Conservation (phyloP, 1,139 yeast species). For the Kodamaea plutei region DNA sequence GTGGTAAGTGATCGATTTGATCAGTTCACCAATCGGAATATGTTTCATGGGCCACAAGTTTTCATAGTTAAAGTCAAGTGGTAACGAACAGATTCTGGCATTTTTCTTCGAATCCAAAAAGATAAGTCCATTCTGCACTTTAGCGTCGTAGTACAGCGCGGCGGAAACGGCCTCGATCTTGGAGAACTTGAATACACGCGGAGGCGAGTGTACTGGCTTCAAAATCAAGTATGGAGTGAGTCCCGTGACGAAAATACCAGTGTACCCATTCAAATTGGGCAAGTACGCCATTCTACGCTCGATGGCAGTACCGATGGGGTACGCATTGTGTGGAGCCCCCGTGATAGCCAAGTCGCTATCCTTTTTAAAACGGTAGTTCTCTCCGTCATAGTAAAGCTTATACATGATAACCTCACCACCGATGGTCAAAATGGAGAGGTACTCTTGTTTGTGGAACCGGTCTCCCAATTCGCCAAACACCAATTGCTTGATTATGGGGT, state of each 20-base stretch:
- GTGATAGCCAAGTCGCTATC: slow-evolving; percentile 48
- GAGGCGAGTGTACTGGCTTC: slow-evolving; percentile 60
- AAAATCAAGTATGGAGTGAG: slow-evolving; percentile 64
- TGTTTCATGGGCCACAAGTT: slow-evolving; percentile 59
- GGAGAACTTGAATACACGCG: slow-evolving; percentile 66
- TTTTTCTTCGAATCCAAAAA: slow-evolving; percentile 68
- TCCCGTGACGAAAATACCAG: slow-evolving; percentile 72
- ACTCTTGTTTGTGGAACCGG: slow-evolving; percentile 47
- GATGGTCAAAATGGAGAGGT: slow-evolving; percentile 65
- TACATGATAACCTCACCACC: slow-evolving; percentile 78
- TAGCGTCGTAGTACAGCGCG: slow-evolving; percentile 44
- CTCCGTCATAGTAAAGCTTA: slow-evolving; percentile 52
- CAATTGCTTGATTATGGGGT: slow-evolving; percentile 71
- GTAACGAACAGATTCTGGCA: slow-evolving; percentile 66
- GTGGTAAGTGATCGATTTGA: slow-evolving; percentile 70
- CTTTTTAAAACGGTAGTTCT: slow-evolving; percentile 45
- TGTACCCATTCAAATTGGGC: slow-evolving; percentile 53
- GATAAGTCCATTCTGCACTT: slow-evolving; percentile 53
- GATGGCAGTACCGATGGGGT: slow-evolving; percentile 61
- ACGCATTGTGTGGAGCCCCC: slow-evolving; percentile 78
- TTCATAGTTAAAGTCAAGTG: slow-evolving; percentile 52
- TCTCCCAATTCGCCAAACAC: slow-evolving; percentile 68
- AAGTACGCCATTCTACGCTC: slow-evolving; percentile 67
- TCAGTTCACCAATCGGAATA: slow-evolving; percentile 55
- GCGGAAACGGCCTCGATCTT: slow-evolving; percentile 61